A percentile compares a stretch with the other conserved stretches of the same genome.
Conservation (phyloP, 257 asterid species). For the Catharanthus roseus region DNA sequence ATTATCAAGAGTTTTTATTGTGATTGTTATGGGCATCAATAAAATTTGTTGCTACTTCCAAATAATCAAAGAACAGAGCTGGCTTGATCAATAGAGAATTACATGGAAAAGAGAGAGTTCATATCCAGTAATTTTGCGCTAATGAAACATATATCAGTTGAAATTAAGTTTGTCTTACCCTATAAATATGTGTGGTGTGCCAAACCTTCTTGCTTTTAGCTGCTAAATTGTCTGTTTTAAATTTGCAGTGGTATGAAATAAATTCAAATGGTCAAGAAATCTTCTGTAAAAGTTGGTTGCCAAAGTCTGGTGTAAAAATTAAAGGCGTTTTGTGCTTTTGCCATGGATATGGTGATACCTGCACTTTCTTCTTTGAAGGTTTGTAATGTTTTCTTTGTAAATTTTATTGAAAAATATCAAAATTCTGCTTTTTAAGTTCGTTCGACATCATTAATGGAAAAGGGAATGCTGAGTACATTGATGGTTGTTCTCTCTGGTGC, state of each 20-base stretch:
- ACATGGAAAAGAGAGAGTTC: not conserved
- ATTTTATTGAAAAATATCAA: not conserved
- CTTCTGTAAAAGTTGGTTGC: conserved; percentile 96
- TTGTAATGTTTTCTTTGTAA: conserved; percentile 15
- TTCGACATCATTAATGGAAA: not conserved
- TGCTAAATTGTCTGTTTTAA: not conserved
- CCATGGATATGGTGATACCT: conserved; percentile 98
- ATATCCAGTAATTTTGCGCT: too few relatives aligned
- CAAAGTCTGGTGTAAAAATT: conserved; percentile 78
- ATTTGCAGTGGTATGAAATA: conserved; percentile 78
- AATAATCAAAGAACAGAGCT: not conserved
- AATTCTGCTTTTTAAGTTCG: not conserved
- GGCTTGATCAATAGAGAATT: not conserved
- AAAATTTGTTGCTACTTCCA: not conserved
- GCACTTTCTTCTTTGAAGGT: conserved; percentile 99
- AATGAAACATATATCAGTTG: not conserved
- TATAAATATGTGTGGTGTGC: not conserved
- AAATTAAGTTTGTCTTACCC: not conserved
- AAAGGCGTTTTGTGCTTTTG: conserved; percentile 88
- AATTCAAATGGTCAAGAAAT: conserved; percentile 78
- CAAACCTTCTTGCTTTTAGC: not conserved
- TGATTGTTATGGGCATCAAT: not conserved
- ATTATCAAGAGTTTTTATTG: conserved; percentile 3
- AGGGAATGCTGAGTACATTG: not conserved
- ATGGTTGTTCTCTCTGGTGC: not conserved